Evolutionary conservation across 345 rosid species (phyloP), one percentile per base, ranked within the genome.

Genomic region (Arabidopsis arenosa): DNA sequence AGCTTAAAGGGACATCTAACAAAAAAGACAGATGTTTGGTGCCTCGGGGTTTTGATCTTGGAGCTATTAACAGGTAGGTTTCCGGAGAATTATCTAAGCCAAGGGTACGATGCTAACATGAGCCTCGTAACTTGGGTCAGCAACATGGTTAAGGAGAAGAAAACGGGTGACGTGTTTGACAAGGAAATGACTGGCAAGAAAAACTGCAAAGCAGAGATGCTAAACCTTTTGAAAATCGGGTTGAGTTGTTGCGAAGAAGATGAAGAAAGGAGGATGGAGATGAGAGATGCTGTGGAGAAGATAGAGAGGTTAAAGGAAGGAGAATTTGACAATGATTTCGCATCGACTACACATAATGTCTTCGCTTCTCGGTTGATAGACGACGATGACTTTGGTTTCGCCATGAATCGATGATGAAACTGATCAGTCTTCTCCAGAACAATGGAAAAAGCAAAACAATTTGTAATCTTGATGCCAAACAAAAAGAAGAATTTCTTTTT

Each of bases 171-270:
- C 43, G 90, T 91, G 47, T 90, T 90, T 41, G 96, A 90, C 57
- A 80, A 70, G 53, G 91, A 90, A 37, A 88, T 90, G 90, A 36
- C 12, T 1, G 88, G 85, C 47, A 81, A 80, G 7, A 86, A 85
- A 73, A 45, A 83, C 21, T 74, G 80, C 52, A 87, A 89, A 74
- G 76, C 89, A 3, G 86, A 85, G 58, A 84, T 88, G 93, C 73
- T 88, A 32, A 83, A 59, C 26, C 77, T 90, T 2, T 75, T 90
- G 82, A 90, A 87, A 83, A 83, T 90, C 7, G 96, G 89, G 14
- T 78, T 90, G 86, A 84, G 89, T 63, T 90, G 96, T 65, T 90
- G 92, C 9, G 90, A 86, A 63, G 89, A 85, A 47, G 93, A 89
- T 64, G 73, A 41, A 7, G 89, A 85, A 43, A 67, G 74, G 26